A percentile compares a stretch with the other conserved stretches of the same genome.
Evolutionary conservation across 1,139 yeast genomes (phyloP).

Genomic region (Geotrichum citri-aurantii): DNA sequence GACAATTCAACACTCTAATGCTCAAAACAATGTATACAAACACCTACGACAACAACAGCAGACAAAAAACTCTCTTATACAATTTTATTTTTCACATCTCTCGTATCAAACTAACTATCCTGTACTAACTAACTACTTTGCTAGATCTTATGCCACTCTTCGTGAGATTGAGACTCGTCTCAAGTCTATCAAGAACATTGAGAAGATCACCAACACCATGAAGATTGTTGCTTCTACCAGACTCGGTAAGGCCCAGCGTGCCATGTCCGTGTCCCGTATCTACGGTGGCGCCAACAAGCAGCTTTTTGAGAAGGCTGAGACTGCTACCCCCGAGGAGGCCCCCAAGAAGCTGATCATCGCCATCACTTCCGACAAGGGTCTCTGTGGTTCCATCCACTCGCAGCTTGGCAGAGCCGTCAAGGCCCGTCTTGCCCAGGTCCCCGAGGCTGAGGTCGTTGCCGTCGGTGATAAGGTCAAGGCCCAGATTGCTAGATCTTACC

Average conservation of each 20-base stretch:
- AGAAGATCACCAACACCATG: slow-evolving; percentile 99
- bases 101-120: not conserved
- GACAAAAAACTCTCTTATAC: too few species aligned
- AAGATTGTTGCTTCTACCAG: slow-evolving; percentile 98
- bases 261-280: slow-evolving; percentile 83
- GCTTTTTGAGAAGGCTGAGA: slow-evolving; percentile 77
- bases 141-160: slow-evolving; percentile 92
- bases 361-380: slow-evolving; percentile 94
- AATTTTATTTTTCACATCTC: too few species aligned
- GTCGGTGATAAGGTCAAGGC: slow-evolving; percentile 92
- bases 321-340: slow-evolving; percentile 45
- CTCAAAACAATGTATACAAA: not conserved
- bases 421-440: slow-evolving; percentile 54
- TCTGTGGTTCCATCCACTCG: slow-evolving; percentile 97
- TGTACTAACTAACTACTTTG: not conserved
- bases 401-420: slow-evolving; percentile 89
- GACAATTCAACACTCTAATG: not conserved
- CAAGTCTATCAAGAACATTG: slow-evolving; percentile 96
- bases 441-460: slow-evolving; percentile 74
- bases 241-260: slow-evolving; percentile 91
- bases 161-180: slow-evolving; percentile 98
- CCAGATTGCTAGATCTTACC: slow-evolving; percentile 80
- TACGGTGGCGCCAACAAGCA: slow-evolving; percentile 77
- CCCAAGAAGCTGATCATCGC: slow-evolving; percentile 67
- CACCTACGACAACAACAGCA: not conserved